Conservation (phyloP, 169 alveolate genomes). For the Amoebophrya sp. region DNA sequence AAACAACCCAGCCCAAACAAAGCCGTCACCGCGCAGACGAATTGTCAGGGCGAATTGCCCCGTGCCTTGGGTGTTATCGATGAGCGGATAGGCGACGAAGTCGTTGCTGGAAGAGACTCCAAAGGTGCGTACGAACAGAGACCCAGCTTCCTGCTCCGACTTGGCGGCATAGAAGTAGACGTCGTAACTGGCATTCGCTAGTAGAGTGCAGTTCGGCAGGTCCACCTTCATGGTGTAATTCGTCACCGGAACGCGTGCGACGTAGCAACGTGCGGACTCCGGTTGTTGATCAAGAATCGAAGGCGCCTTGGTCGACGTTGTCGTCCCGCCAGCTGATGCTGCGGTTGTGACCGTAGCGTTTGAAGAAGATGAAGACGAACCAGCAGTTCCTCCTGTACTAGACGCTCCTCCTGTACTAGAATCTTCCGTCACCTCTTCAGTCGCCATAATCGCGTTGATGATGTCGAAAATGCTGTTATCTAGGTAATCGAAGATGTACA, state of each 20-base stretch:
- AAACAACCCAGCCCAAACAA: background rate
- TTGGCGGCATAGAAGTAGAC: background rate
- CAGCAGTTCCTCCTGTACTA: too few relatives aligned
- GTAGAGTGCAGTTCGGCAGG: background rate
- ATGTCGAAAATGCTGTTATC: conserved; percentile 8
- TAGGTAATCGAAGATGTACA: background rate
- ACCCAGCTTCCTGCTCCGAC: background rate
- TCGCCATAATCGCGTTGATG: conserved; percentile 4
- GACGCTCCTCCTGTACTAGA: background rate
- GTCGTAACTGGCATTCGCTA: conserved; percentile 2
- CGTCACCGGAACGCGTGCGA: background rate
- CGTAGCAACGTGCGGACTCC: background rate
- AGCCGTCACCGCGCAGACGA: background rate
- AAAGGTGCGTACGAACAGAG: background rate
- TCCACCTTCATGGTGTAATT: background rate
- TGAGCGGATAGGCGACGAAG: background rate
- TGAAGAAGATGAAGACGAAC: too few relatives aligned
- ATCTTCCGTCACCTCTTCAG: background rate
- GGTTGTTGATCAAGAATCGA: too few relatives aligned
- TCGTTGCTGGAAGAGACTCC: background rate
- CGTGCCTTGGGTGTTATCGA: background rate
- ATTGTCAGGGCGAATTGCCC: background rate
- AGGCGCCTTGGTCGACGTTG: background rate
- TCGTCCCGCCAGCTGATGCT: background rate
- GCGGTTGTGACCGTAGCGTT: background rate